Base-by-base conservation (phyloP, 2,329 filamentous ascomycete species). In the Leptographium procerum region DNA sequence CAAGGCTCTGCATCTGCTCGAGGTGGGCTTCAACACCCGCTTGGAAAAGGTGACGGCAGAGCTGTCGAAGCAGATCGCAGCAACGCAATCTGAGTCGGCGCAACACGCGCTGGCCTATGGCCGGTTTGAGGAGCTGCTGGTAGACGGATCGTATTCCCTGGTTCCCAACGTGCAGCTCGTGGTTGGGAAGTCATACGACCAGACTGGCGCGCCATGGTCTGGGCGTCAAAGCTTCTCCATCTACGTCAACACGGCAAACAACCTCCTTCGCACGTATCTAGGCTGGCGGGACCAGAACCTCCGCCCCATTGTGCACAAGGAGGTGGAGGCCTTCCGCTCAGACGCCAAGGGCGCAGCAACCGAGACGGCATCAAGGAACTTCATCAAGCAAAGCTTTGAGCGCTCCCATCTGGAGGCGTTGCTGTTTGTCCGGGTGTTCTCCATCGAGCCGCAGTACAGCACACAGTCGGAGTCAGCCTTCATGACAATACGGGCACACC, bases 1-100 rank as follows among this genome's bases (percentile, higher is more conserved):
- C 31, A 84, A 84, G 64, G 80, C 83, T 0, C 73, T 86, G 11
- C 82, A 85, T 65, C 71, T 86, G 14, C 73, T 86, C 7, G 82
- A 84, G 61, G 77, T 82, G 29, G 80, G 77, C 29, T 81, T 82
- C 66, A 78, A 73, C 10, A 73, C 70, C 29, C 76, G 75, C 11
- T 69, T 82, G 28, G 78, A 83, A 57, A 78, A 73, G 58, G 73
- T 80, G 5, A 81, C 80, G 0, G 67, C 73, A 2, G 81, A 83
- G n/a, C 73, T 84, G 51, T 73, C 77, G 0, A 73, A 75, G 45
- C 81, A 83, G 63, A 77, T 84, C 29, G 68, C 72, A 0, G 74
- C 73, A 4, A 82, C 80, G 0, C 77, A 82, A 61, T 83, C 81
- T 1, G 80, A 83, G 60, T 80, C 81, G 1, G 80, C 82, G 10